Conservation (phyloP, 2,329 filamentous ascomycete genomes). For the Talaromyces sp. region DNA sequence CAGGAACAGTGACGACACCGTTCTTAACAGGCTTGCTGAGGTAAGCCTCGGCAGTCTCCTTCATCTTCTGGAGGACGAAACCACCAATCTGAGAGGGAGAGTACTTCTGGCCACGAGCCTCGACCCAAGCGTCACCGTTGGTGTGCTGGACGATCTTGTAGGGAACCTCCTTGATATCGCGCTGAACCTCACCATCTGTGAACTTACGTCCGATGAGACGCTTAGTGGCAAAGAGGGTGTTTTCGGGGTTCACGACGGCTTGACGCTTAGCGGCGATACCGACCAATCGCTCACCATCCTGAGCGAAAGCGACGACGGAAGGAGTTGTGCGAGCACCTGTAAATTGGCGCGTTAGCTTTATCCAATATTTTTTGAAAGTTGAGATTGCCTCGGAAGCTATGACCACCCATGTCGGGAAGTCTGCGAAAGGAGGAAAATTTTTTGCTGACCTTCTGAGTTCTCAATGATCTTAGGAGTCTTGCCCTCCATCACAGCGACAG, state of each 20-base stretch:
- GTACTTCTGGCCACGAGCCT: constrained; percentile 91
- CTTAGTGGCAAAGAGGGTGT: constrained; percentile 98
- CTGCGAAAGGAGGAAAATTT: constrained; percentile 11
- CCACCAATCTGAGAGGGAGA: constrained; percentile 98
- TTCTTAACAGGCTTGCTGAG: constrained; percentile 90
- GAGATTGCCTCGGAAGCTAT: constrained; percentile 16
- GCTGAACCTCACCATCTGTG: constrained; percentile 88
- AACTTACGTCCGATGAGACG: constrained; percentile 98
- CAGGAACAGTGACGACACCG: constrained; percentile 92
- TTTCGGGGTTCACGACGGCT: constrained; percentile 97
- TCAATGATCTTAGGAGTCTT: constrained; percentile 94
- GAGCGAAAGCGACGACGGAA: constrained; percentile 91
- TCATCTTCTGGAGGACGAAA: constrained; percentile 97
- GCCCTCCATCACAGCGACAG: constrained; percentile 96
- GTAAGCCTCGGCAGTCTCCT: constrained; percentile 95
- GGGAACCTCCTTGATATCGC: constrained; percentile 94
- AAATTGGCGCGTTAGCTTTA: constrained; percentile 20
- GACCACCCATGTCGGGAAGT: background rate
- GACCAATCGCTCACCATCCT: constrained; percentile 93
- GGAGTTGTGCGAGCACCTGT: constrained; percentile 84
- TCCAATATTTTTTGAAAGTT: background rate
- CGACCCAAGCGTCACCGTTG: constrained; percentile 95
- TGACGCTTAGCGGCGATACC: constrained; percentile 98
- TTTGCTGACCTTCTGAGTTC: constrained; percentile 79
- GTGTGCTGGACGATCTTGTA: constrained; percentile 98